phyloP scores from a whole-genome alignment of 257 asterid genomes.

The Knoxia roxburghii region DNA sequence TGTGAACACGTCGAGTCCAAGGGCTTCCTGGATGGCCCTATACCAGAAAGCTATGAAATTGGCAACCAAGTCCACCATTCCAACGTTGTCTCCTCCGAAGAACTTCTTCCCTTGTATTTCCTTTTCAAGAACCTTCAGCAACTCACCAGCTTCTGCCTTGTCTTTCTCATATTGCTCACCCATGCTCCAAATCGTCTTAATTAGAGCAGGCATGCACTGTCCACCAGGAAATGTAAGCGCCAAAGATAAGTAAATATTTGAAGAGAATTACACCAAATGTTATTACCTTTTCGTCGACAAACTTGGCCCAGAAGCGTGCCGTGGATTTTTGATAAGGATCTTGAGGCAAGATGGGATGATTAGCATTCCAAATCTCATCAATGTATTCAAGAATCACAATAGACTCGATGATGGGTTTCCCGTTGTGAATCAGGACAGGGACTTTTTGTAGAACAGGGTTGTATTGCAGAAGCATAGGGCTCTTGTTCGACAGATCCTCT shows the following conservation, averaged over 20 bases:
- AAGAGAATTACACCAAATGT: background rate
- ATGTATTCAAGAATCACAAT: slow-evolving; percentile 43
- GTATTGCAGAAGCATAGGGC: slow-evolving; percentile 32
- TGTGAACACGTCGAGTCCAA: slow-evolving; percentile 28
- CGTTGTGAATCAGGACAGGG: slow-evolving; percentile 45
- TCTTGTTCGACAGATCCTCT: slow-evolving; percentile 33
- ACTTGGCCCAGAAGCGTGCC: slow-evolving; percentile 48
- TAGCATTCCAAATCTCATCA: slow-evolving; percentile 40
- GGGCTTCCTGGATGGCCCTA: slow-evolving; percentile 17
- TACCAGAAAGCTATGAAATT: slow-evolving; percentile 30
- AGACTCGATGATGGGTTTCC: slow-evolving; percentile 43
- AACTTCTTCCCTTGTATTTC: slow-evolving; percentile 39
- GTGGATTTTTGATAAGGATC: slow-evolving; percentile 36
- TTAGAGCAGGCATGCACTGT: slow-evolving; percentile 22
- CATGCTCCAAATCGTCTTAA: slow-evolving; percentile 23
- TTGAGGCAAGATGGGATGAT: slow-evolving; percentile 30
- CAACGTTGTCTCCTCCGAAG: slow-evolving; percentile 48
- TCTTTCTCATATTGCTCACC: slow-evolving; percentile 40
- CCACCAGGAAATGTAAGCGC: no score
- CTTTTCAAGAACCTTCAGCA: slow-evolving; percentile 29
- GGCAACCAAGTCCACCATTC: slow-evolving; percentile 32
- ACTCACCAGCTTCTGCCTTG: slow-evolving; percentile 36
- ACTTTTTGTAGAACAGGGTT: slow-evolving; percentile 41
- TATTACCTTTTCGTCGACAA: slow-evolving; percentile 42
- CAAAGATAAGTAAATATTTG: no score